A percentile compares a stretch with the other conserved stretches of the same genome.
These are phyloP conservation scores for Fusarium keratoplasticum DNA, from an alignment of 2,329 filamentous ascomycete species.

Conservation along the genomic window DNA sequence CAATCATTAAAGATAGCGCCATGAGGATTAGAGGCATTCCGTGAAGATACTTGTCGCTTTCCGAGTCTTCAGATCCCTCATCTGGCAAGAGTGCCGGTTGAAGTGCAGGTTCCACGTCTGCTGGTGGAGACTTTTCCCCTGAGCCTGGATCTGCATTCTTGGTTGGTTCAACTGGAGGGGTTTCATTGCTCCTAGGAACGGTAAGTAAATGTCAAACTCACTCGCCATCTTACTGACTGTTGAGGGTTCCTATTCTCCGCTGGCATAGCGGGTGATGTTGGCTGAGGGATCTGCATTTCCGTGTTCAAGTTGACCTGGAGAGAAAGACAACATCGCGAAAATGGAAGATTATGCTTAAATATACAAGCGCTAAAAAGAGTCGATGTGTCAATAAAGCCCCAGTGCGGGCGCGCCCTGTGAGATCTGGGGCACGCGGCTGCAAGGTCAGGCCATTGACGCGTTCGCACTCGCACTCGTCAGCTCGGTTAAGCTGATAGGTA, in stretches of 20 bases:
- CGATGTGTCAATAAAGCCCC: neutral
- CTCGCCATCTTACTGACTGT: neutral
- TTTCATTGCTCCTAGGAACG: neutral
- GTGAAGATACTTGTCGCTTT: conserved; percentile 24
- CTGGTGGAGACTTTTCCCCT: neutral
- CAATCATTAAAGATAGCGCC: conserved; percentile 33
- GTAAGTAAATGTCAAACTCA: neutral
- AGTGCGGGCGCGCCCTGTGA: neutral
- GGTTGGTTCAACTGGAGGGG: fast-evolving
- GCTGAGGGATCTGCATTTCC: neutral
- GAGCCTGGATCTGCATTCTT: neutral
- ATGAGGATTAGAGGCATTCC: conserved; percentile 23
- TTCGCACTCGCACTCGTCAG: neutral
- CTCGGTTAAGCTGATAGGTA: neutral
- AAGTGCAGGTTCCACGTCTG: neutral
- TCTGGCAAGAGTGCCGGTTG: neutral
- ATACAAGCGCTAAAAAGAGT: neutral
- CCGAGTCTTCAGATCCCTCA: neutral
- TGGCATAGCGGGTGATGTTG: neutral
- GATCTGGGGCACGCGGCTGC: neutral
- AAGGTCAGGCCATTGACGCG: neutral
- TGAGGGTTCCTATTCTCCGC: neutral
- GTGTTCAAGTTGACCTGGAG: neutral
- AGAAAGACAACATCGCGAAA: neutral
- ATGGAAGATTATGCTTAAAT: neutral